phyloP scores from a whole-genome alignment of 352 stramenopile species.

The Pythium brassicae region DNA sequence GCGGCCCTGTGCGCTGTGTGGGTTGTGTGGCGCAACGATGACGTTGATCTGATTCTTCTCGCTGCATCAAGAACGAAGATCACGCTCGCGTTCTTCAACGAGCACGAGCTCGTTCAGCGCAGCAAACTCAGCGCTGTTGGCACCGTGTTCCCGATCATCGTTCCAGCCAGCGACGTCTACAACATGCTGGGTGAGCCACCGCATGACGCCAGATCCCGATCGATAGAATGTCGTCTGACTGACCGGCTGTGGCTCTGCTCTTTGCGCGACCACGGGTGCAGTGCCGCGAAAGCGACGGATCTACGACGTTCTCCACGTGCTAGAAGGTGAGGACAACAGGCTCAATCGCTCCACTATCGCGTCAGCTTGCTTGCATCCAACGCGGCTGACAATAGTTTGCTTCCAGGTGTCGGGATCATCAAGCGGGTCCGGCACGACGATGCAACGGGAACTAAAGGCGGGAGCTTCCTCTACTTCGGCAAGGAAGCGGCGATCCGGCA shows the following conservation, averaged over 20 bases:
- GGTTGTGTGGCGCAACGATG: background rate
- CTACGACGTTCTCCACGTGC: conserved; percentile 74
- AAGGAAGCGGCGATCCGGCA: conserved; percentile 31
- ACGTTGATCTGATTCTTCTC: background rate
- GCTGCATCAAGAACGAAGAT: conserved; percentile 31
- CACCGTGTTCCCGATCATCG: conserved; percentile 34
- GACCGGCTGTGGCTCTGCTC: background rate
- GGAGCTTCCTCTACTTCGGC: conserved; percentile 61
- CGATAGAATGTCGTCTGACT: background rate
- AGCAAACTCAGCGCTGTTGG: background rate
- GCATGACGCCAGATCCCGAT: too few relatives aligned
- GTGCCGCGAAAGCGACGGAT: conserved; percentile 64
- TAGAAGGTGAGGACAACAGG: conserved; percentile 42
- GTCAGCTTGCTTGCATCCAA: background rate
- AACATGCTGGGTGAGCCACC: conserved; percentile 45
- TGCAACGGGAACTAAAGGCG: conserved; percentile 23
- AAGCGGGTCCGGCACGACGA: conserved; percentile 43
- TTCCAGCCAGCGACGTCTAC: conserved; percentile 61
- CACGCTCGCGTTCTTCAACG: conserved; percentile 58
- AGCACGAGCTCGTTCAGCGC: conserved; percentile 39
- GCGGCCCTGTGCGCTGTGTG: too few relatives aligned
- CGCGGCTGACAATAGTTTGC: background rate
- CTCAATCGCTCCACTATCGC: background rate
- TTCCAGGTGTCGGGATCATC: conserved; percentile 52
- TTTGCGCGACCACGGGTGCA: conserved; percentile 13